Evolutionary conservation across 1,139 yeast genomes (phyloP).

Genomic region (Yamadazyma dendronema): DNA sequence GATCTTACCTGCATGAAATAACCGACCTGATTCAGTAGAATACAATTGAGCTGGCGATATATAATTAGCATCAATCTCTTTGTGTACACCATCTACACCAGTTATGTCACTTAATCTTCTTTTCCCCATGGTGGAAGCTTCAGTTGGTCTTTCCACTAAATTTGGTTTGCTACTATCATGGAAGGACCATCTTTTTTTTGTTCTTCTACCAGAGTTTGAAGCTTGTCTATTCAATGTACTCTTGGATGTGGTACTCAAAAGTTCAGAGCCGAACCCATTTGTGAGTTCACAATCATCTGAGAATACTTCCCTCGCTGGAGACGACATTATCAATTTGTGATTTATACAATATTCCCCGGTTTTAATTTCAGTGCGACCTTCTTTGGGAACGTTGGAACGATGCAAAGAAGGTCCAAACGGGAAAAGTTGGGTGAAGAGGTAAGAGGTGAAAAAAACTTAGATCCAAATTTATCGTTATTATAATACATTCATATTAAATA

Average conservation of each 20-base stretch:
- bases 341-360: slow-evolving; percentile 18
- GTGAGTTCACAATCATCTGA: slow-evolving; percentile 28
- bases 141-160: slow-evolving; percentile 33
- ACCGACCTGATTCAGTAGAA: slow-evolving; percentile 83
- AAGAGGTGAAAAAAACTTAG: too few relatives aligned
- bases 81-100: slow-evolving; percentile 55
- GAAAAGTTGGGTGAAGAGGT: too few relatives aligned
- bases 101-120: slow-evolving; percentile 44
- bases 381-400: too few relatives aligned
- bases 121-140: slow-evolving; percentile 27
- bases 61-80: slow-evolving; percentile 47
- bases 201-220: slow-evolving; percentile 27
- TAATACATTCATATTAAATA: slow-evolving; percentile 9
- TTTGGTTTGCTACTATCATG: slow-evolving; percentile 38
- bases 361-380: slow-evolving; percentile 3
- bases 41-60: slow-evolving; percentile 85
- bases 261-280: slow-evolving; percentile 42
- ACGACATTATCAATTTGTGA: slow-evolving; percentile 10
- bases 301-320: slow-evolving; percentile 4
- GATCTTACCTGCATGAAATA: slow-evolving; percentile 94
- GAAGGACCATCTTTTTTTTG: slow-evolving; percentile 46
- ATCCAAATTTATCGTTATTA: slow-evolving; percentile 4
- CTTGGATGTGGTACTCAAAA: slow-evolving; percentile 18
- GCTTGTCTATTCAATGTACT: slow-evolving; percentile 17
- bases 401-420: too few relatives aligned